phyloP scores from a whole-genome alignment of 768 basidiomycete genomes.

The Suillus placidus region DNA sequence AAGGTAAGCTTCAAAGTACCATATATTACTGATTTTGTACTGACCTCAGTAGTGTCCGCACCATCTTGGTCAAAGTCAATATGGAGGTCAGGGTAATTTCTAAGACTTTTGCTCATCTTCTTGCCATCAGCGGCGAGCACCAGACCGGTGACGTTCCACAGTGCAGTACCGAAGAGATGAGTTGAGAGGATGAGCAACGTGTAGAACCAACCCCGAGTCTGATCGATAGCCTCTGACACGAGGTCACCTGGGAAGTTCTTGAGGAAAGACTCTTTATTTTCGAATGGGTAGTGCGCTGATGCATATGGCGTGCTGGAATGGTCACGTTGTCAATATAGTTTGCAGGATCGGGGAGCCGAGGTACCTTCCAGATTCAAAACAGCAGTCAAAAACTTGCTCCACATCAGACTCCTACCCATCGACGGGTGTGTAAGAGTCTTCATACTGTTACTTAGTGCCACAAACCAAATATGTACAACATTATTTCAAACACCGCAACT shows the following conservation, averaged over 20 bases:
- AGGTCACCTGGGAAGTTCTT: constrained; percentile 92
- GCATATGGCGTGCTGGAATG: constrained; percentile 92
- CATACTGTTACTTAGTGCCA: too few relatives aligned
- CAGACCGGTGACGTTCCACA: constrained; percentile 96
- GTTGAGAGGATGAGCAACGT: constrained; percentile 95
- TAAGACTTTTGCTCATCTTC: constrained; percentile 99
- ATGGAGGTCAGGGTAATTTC: constrained; percentile 97
- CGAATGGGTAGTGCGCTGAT: constrained; percentile 96
- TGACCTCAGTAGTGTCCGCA: constrained; percentile 89
- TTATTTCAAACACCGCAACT: too few relatives aligned
- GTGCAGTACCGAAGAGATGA: constrained; percentile 89
- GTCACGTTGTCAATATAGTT: constrained; percentile 1
- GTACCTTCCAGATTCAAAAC: constrained; percentile 99
- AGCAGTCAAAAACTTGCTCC: constrained; percentile 99
- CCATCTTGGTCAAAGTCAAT: constrained; percentile 89
- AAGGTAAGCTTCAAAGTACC: not conserved
- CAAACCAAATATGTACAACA: too few relatives aligned
- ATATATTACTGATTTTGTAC: constrained; percentile 9
- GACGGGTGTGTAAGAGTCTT: too few relatives aligned
- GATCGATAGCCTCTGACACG: constrained; percentile 97
- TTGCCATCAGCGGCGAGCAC: constrained; percentile 96
- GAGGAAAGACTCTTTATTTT: constrained; percentile 90
- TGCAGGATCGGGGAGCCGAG: constrained; percentile 1
- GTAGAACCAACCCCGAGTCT: constrained; percentile 99
- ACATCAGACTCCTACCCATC: too few relatives aligned